Evolutionary conservation across 768 basidiomycete species (phyloP), one percentile per base, ranked within the genome.

Genomic region (Mycena sanguinolenta): DNA sequence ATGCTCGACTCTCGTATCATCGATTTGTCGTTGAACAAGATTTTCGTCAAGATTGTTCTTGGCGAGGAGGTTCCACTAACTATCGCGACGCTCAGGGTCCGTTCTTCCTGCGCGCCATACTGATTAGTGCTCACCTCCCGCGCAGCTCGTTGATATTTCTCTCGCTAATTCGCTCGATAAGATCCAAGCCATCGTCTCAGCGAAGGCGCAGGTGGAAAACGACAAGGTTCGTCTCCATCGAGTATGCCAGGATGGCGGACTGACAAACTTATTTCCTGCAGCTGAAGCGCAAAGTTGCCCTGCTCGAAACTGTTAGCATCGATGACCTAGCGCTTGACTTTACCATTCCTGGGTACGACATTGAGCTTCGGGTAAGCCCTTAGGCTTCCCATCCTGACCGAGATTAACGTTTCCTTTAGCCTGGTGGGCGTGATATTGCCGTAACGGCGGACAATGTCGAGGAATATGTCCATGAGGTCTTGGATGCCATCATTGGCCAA

Each of bases 1-100:
- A 91, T 99, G 87, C 84, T 99, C 52, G 98, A 99, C 81, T 98
- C 97, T 13, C 90, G 98, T 23, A 98, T 99, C 77, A 97, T 99
- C 81, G 98, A 99, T 79, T 85, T 99, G 73, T 91, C 94, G 32
- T 91, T 99, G 79, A 98, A 96, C 84, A 95, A 94, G 79, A 83
- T 97, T n/a, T 98, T 99, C 87, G 84, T 99, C 72, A 95, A 95
- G 79, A 87, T 95, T 60, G 87, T 97, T 8, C 88, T 99, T 17
- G 95, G 95, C 25, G 94, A 96, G 73, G 91, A 94, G 42, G 87
- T 99, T 30, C 92, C 95, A 17, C 83, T 94, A 73, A 94, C 92
- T 4, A 88, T 97, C 65, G 89, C 93, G n/a, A 90, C 91, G 8
- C 87, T 99, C 60, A 92, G 90, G 82, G 94, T 96, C 69, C 63